Evolutionary conservation across 2,329 filamentous ascomycete species (phyloP).

Genomic region (Fusarium equiseti): DNA sequence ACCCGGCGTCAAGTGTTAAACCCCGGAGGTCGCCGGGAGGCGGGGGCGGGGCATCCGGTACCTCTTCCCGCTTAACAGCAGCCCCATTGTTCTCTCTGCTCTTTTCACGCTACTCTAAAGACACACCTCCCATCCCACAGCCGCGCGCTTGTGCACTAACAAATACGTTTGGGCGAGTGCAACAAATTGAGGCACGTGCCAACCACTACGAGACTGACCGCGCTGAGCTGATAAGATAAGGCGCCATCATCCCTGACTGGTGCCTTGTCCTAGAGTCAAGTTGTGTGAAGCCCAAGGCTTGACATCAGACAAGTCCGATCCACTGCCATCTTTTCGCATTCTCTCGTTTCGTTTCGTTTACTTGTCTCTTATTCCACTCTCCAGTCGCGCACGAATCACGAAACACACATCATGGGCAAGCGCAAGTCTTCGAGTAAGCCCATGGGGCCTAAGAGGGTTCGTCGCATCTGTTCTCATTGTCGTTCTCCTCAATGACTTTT

Average conservation of each 20-base stretch:
- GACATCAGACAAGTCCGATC: conserved; percentile 44
- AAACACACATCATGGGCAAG: conserved; percentile 76
- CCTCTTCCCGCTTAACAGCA: conserved; percentile 41
- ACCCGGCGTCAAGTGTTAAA: conserved; percentile 24
- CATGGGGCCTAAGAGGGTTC: conserved; percentile 83
- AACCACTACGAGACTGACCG: not conserved
- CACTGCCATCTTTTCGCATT: conserved; percentile 37
- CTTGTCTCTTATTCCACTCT: not conserved
- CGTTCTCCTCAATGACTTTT: conserved; percentile 1
- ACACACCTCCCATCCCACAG: conserved; percentile 23
- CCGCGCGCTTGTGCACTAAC: conserved; percentile 16
- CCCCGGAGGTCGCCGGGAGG: conserved; percentile 46
- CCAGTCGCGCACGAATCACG: conserved; percentile 33
- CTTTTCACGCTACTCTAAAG: conserved; percentile 12
- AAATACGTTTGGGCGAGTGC: not conserved
- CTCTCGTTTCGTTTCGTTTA: conserved; percentile 17
- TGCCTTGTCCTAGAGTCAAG: conserved; percentile 24
- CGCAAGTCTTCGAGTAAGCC: conserved; percentile 93
- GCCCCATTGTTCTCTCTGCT: conserved; percentile 11
- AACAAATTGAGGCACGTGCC: conserved; percentile 41
- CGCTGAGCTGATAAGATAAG: conserved; percentile 45
- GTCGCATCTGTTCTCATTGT: conserved; percentile 29
- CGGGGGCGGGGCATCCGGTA: conserved; percentile 39
- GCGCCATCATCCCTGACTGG: conserved; percentile 29
- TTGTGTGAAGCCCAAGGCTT: conserved; percentile 31